A percentile compares a stretch with the other conserved stretches of the same genome.
These are phyloP conservation scores for Neltuma alba DNA, from an alignment of 306 rosid genomes.

Conservation along the genomic window DNA sequence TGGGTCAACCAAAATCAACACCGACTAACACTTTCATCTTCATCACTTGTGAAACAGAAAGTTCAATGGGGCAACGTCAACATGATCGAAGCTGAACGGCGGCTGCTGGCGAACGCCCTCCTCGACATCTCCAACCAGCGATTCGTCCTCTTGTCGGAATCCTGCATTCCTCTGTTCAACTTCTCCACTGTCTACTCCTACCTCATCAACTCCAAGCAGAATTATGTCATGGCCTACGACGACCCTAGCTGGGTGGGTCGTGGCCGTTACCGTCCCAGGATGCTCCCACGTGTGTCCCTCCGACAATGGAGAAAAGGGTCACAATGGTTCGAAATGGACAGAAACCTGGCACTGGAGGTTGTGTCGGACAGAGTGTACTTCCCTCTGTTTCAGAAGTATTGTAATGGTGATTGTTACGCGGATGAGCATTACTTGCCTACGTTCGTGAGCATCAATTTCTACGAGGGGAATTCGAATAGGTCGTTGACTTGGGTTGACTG, in stretches of 20 bases:
- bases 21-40: neutral
- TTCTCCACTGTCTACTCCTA: constrained; percentile 66
- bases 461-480: constrained; percentile 62
- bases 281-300: constrained; percentile 54
- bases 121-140: constrained; percentile 85
- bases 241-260: constrained; percentile 57
- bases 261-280: constrained; percentile 53
- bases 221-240: constrained; percentile 55
- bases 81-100: constrained; percentile 87
- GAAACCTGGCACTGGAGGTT: constrained; percentile 60
- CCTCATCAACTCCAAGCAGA: constrained; percentile 55
- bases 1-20: neutral
- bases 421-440: constrained; percentile 90
- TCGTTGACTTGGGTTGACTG: constrained; percentile 86
- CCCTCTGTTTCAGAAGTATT: constrained; percentile 50
- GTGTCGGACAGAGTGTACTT: constrained; percentile 59
- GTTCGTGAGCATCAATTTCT: constrained; percentile 49
- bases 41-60: constrained; percentile 41
- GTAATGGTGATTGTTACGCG: constrained; percentile 52
- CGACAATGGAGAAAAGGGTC: constrained; percentile 83
- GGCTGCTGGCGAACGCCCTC: constrained; percentile 78
- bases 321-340: constrained; percentile 81
- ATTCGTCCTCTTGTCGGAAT: constrained; percentile 73
- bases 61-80: constrained; percentile 79
- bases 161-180: constrained; percentile 83